Conservation (phyloP, 2,329 filamentous ascomycete genomes). For the Fusarium protoensiforme region DNA sequence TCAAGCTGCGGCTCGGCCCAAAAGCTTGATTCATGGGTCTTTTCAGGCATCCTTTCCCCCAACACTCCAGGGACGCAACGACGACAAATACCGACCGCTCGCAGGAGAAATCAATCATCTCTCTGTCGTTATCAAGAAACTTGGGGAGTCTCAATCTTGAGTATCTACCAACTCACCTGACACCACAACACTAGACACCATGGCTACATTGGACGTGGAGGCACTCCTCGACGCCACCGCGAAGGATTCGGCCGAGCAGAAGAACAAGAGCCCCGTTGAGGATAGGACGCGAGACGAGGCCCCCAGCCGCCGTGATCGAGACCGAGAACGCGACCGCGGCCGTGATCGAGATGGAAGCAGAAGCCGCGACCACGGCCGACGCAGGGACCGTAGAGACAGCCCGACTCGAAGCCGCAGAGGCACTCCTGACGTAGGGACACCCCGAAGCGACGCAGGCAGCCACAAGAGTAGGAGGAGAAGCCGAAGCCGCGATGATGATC, state of each 20-base stretch:
- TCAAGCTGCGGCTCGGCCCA: constrained; percentile 20
- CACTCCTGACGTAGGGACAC: constrained; percentile 71
- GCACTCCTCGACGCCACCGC: constrained; percentile 89
- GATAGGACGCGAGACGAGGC: constrained; percentile 60
- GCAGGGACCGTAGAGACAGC: constrained; percentile 67
- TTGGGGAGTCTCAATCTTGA: constrained; percentile 9
- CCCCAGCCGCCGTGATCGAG: constrained; percentile 62
- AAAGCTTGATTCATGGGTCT: constrained; percentile 37
- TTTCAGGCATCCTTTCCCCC: constrained; percentile 32
- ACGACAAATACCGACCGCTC: constrained; percentile 22
- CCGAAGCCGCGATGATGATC: constrained; percentile 80
- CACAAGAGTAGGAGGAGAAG: constrained; percentile 85
- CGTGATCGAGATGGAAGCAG: constrained; percentile 64
- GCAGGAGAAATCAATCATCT: constrained; percentile 12
- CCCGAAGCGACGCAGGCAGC: constrained; percentile 81
- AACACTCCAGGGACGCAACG: constrained; percentile 9
- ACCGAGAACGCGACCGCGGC: constrained; percentile 68
- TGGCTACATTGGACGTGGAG: constrained; percentile 79
- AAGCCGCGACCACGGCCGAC: constrained; percentile 62
- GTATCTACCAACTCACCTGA: constrained; percentile 20
- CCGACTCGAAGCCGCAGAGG: constrained; percentile 56
- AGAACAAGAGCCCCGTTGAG: constrained; percentile 58
- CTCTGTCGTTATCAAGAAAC: neutral
- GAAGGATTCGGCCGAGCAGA: constrained; percentile 65
- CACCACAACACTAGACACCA: constrained; percentile 45